Base-by-base conservation (phyloP, 345 rosid species). In the Salix suchowensis region DNA sequence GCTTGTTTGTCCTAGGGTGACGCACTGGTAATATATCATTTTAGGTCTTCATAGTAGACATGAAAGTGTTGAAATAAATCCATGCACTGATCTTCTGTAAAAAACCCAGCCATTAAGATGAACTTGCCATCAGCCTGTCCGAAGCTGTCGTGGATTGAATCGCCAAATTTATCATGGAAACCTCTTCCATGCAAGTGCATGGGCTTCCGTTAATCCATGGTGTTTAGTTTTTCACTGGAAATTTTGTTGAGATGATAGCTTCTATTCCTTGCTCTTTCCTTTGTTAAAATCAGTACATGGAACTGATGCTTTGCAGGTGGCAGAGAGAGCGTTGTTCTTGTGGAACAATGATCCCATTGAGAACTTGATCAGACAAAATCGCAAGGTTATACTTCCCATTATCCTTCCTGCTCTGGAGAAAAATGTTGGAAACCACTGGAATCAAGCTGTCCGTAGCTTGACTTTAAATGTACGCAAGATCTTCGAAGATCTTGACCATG, bases 401-500 rank as follows among this genome's bases (percentile, higher is more conserved):
- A 65, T 79, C 74, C 70, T 70, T 52, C 78, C 82, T 74, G 75
- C 82, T 52, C 50, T 79, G 26, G 78, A 79, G 72, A 74, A 75
- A 64, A 79, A 79, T 75, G 70, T 28, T 69, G 64, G 78, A 70
- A 79, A 15, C 28, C 82, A 79, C 75, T 79, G 82, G 82, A 79
- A 79, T 36, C 82, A 79, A 52, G 82, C 78, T 64, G 82, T 79
- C 52, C 78, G 78, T 52, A 79, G 82, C 72, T 79, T 79, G 82
- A 79, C 82, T 11, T 52, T 74, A 52, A 79, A 79, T 70, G 78
- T 79, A 30, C 75, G 82, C 48, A 79, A 79, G 75, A 79, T 79
- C 55, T 79, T 79, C 10, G 82, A 74, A 12, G 82, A 75, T 74
- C 71, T 70, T 50, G 82, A 79, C 70, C 72, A 71, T 50, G 78